phyloP scores from a whole-genome alignment of 75 land plant genomes.

The Cupressus sempervirens region DNA sequence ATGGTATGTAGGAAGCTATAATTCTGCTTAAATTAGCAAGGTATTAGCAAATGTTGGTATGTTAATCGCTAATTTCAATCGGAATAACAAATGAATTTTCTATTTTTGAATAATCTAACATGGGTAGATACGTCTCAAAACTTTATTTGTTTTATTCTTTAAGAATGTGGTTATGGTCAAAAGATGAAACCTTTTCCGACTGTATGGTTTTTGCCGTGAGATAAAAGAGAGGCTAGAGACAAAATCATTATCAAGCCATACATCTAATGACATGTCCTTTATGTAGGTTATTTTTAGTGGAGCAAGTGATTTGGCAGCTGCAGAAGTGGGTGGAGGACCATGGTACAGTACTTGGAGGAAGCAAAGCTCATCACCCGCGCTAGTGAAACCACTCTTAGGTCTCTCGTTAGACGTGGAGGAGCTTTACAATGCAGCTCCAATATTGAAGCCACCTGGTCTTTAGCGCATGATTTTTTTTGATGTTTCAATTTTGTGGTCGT shows the following conservation, averaged over 20 bases:
- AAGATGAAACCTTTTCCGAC: background rate
- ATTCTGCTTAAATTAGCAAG: background rate
- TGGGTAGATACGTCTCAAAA: background rate
- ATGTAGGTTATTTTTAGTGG: constrained; percentile 71
- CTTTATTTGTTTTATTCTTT: background rate
- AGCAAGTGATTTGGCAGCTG: constrained; percentile 89
- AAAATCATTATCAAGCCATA: background rate
- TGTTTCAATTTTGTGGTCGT: background rate
- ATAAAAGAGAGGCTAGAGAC: background rate
- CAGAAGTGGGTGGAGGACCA: constrained; percentile 97
- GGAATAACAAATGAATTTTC: background rate
- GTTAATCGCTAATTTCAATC: background rate
- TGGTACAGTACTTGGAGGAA: constrained; percentile 85
- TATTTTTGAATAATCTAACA: background rate
- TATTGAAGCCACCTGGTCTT: constrained; percentile 82
- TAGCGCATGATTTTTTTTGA: constrained; percentile 13
- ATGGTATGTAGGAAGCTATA: background rate
- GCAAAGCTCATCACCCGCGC: constrained; percentile 35
- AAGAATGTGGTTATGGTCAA: background rate
- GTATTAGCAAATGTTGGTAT: background rate
- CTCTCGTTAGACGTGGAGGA: constrained; percentile 69
- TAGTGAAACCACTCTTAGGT: constrained; percentile 34
- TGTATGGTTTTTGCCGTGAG: background rate
- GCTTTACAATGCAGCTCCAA: constrained; percentile 41
- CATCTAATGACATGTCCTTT: background rate